Evolutionary conservation across 2,329 filamentous ascomycete genomes (phyloP).

Genomic region (Cladorrhinum sp.): DNA sequence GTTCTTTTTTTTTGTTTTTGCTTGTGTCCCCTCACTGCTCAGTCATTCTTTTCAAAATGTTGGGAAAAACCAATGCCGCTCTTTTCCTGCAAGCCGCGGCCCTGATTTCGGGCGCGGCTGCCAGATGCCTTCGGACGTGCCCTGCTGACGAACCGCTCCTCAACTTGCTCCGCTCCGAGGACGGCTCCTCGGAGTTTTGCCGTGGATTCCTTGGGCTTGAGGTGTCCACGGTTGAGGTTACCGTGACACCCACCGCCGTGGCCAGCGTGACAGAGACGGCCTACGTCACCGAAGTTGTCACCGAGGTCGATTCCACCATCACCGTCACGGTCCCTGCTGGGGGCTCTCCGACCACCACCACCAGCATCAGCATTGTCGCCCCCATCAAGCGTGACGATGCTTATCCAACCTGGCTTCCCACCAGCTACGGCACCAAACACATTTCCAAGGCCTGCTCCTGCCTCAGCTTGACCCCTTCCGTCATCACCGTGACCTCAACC

Average conservation of each 20-base stretch:
- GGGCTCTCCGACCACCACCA: no score
- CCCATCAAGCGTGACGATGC: constrained; percentile 9
- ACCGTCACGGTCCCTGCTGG: constrained; percentile 14
- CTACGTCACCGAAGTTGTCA: constrained; percentile 10
- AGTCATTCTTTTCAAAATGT: constrained; percentile 14
- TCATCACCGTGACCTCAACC: constrained; percentile 9
- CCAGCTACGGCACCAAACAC: constrained; percentile 5
- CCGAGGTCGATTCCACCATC: constrained; percentile 6
- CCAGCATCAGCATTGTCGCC: not conserved
- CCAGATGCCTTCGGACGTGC: constrained; percentile 7
- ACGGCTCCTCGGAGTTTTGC: constrained; percentile 8
- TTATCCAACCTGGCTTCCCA: constrained; percentile 16
- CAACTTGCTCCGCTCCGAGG: constrained; percentile 8
- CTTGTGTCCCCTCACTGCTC: no score
- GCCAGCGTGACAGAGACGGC: constrained; percentile 16
- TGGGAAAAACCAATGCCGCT: constrained; percentile 6
- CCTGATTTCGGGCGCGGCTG: constrained; percentile 9
- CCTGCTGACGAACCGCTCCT: constrained; percentile 8
- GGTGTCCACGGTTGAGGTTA: constrained; percentile 8
- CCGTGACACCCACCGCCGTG: constrained; percentile 14
- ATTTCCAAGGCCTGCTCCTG: constrained; percentile 17
- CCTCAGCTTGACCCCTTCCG: constrained; percentile 11
- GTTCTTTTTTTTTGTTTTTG: no score
- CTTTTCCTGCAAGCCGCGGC: constrained; percentile 13
- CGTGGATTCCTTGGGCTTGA: constrained; percentile 14